Evolutionary conservation across 2,329 filamentous ascomycete species (phyloP).

Genomic region (Rhexocercosporidium sp.): DNA sequence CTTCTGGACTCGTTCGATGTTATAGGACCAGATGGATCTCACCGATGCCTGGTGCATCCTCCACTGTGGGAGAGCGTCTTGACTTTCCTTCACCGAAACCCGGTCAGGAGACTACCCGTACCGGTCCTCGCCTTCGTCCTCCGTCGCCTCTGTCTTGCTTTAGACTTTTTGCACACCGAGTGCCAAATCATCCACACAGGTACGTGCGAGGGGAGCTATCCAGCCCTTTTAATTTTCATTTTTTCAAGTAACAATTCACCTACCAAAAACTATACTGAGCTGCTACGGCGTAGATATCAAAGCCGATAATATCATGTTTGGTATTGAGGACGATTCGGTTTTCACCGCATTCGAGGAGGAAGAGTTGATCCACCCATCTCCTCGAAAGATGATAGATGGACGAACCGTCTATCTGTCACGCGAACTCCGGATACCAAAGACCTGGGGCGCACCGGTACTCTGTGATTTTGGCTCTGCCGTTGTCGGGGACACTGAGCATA

Average conservation of each 20-base stretch:
- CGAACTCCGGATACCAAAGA: conserved; percentile 37
- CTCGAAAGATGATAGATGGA: conserved; percentile 49
- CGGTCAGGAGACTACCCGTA: conserved; percentile 43
- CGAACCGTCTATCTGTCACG: conserved; percentile 51
- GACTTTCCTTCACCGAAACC: conserved; percentile 48
- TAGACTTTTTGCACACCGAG: conserved; percentile 53
- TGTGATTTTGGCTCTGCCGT: conserved; percentile 57
- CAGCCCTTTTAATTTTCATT: not conserved
- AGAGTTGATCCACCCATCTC: conserved; percentile 47
- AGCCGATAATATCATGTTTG: conserved; percentile 53
- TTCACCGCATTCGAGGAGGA: conserved; percentile 47
- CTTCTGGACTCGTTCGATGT: conserved; percentile 48
- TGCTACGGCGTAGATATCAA: conserved; percentile 47
- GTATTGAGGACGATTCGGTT: conserved; percentile 44
- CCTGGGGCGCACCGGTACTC: conserved; percentile 46
- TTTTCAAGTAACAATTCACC: not conserved
- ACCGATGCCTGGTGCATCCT: conserved; percentile 47
- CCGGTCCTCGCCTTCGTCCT: conserved; percentile 28
- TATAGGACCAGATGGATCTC: conserved; percentile 43
- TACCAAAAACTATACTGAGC: too few relatives aligned
- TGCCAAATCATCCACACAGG: conserved; percentile 53
- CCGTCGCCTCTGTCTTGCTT: conserved; percentile 47
- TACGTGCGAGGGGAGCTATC: conserved; percentile 29
- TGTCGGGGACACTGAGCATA: conserved; percentile 43
- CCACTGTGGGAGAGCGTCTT: conserved; percentile 51